Percentiles rank a stretch among this genome's conserved stretches.
Evolutionary conservation across 352 stramenopile species (phyloP).

Genomic region (Phytophthora uliginosa): DNA sequence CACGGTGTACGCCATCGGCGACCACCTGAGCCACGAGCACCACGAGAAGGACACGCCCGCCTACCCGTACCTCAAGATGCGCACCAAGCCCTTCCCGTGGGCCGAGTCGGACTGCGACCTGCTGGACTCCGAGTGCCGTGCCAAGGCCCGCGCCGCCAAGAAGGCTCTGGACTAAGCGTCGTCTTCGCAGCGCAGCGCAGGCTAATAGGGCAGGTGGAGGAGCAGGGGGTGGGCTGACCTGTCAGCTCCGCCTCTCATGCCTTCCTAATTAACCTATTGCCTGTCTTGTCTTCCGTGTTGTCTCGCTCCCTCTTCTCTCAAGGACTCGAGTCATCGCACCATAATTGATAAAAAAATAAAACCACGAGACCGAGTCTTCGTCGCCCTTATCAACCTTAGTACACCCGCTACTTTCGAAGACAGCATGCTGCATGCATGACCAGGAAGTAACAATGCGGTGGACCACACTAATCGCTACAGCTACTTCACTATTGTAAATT

Average conservation of each 20-base stretch:
- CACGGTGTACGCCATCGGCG: slow-evolving; percentile 70
- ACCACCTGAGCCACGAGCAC: slow-evolving; percentile 72
- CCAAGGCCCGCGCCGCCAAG: slow-evolving; percentile 68
- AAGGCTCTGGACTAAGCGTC: slow-evolving; percentile 70
- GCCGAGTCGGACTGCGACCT: slow-evolving; percentile 84
- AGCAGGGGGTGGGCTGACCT: not conserved
- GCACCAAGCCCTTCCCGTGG: slow-evolving; percentile 91
- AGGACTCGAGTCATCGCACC: slow-evolving; percentile 6
- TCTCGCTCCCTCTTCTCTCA: not conserved
- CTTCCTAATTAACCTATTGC: not conserved
- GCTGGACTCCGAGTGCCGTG: slow-evolving; percentile 81
- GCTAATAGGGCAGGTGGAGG: not conserved
- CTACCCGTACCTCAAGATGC: slow-evolving; percentile 90
- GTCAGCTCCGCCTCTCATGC: not conserved
- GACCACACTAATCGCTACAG: not conserved
- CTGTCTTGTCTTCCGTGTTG: slow-evolving; percentile 12
- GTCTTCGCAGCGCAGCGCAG: not conserved
- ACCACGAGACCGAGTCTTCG: slow-evolving; percentile 31
- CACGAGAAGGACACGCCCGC: slow-evolving; percentile 66
- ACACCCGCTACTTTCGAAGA: not conserved
- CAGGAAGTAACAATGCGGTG: slow-evolving; percentile 7
- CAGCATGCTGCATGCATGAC: no score
- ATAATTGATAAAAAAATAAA: slow-evolving; percentile 31
- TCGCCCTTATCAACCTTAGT: slow-evolving; percentile 21
- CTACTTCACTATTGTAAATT: not conserved